These are phyloP conservation scores for Ceratobasidium theobromae DNA, from an alignment of 1,284 basidiomycete genomes.

Conservation along the genomic window DNA sequence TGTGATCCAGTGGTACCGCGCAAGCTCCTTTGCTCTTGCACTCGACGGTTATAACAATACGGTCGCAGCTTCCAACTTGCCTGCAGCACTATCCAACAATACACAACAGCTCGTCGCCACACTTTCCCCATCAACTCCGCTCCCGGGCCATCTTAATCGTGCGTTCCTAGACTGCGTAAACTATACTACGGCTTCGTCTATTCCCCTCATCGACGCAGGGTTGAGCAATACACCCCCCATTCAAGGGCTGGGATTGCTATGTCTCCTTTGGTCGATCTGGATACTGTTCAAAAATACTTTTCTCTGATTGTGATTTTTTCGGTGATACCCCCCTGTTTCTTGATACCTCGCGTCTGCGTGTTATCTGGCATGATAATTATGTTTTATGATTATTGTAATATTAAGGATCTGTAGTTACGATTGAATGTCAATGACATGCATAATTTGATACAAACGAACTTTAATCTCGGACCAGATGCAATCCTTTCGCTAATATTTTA, in stretches of 20 bases:
- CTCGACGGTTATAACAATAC: constrained; percentile 33
- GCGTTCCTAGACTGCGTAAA: constrained; percentile 32
- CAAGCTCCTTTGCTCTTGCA: constrained; percentile 29
- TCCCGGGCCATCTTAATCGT: constrained; percentile 17
- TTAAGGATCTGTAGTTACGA: too few relatives aligned
- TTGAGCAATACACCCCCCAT: constrained; percentile 21
- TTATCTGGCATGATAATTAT: not conserved
- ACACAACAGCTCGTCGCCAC: constrained; percentile 13
- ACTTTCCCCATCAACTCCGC: constrained; percentile 10
- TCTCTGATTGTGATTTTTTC: not conserved
- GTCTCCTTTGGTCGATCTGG: not conserved
- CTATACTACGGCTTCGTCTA: constrained; percentile 11
- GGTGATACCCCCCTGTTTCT: not conserved
- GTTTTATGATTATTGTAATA: not conserved
- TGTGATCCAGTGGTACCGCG: constrained; percentile 29
- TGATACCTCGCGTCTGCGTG: not conserved
- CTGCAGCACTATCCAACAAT: constrained; percentile 11
- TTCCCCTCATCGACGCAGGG: constrained; percentile 17
- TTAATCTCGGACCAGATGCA: too few relatives aligned
- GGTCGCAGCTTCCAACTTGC: not conserved
- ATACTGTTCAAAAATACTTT: not conserved
- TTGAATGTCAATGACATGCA: too few relatives aligned
- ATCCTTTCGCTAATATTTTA: too few relatives aligned
- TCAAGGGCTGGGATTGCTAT: constrained; percentile 6
- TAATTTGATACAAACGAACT: too few relatives aligned